Conservation (phyloP, 2,329 filamentous ascomycete genomes). For the Calonectria pseudoturangicola region DNA sequence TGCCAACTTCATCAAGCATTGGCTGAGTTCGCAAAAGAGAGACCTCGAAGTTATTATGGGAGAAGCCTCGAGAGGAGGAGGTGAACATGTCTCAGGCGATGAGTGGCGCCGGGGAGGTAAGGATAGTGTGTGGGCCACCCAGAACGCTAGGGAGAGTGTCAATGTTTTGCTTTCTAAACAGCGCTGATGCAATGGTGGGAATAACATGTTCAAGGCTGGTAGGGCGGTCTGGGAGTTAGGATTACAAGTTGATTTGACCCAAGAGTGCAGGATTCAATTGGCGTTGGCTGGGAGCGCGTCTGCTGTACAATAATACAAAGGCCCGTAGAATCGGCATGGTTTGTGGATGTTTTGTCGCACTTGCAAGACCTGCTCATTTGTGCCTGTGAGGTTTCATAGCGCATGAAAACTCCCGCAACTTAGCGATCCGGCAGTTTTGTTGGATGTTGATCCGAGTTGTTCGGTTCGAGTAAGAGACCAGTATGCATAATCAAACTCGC, state of each 20-base stretch:
- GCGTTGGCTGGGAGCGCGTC: conserved; percentile 51
- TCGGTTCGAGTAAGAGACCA: conserved; percentile 3
- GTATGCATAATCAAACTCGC: conserved; percentile 13
- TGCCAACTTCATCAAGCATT: conserved; percentile 87
- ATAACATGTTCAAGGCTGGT: conserved; percentile 27
- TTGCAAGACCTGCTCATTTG: conserved; percentile 2
- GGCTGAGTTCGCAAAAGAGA: conserved; percentile 92
- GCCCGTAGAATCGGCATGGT: conserved; percentile 43
- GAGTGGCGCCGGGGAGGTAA: conserved; percentile 81
- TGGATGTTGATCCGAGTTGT: conserved; percentile 5
- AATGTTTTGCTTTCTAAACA: conserved; percentile 76
- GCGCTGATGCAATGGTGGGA: conserved; percentile 53
- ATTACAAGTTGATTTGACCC: conserved; percentile 47
- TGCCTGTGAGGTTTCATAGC: background rate
- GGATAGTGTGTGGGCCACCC: conserved; percentile 73
- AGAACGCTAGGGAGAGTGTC: conserved; percentile 78
- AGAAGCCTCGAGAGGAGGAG: conserved; percentile 81
- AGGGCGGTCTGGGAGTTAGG: conserved; percentile 47
- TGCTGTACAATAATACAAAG: conserved; percentile 55
- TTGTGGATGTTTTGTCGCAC: conserved; percentile 38
- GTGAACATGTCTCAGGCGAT: conserved; percentile 73
- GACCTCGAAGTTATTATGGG: conserved; percentile 93
- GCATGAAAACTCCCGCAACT: conserved; percentile 7
- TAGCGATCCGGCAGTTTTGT: conserved; percentile 1
- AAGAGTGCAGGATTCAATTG: conserved; percentile 46